Conservation (phyloP, 352 stramenopile genomes). For the Thalassiosira delicatula region DNA sequence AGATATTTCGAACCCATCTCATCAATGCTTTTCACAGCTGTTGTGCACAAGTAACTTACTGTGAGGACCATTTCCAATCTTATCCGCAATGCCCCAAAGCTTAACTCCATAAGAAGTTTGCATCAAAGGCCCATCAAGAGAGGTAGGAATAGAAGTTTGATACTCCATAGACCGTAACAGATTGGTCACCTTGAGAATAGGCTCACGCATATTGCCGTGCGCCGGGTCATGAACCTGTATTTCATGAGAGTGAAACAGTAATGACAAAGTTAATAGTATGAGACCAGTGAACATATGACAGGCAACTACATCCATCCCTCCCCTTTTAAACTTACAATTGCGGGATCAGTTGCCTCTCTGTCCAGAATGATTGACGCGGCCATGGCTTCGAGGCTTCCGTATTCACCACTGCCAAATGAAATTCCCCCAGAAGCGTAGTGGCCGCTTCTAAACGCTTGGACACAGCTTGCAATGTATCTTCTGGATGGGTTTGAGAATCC, state of each 20-base stretch:
- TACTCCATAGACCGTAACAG: constrained; percentile 70
- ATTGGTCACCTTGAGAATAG: constrained; percentile 61
- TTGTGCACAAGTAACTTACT: too few species aligned
- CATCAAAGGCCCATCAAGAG: constrained; percentile 31
- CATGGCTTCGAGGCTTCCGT: constrained; percentile 78
- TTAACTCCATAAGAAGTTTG: constrained; percentile 31
- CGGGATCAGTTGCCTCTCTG: constrained; percentile 63
- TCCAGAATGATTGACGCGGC: constrained; percentile 78
- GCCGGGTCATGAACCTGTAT: constrained; percentile 70
- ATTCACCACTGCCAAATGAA: constrained; percentile 53
- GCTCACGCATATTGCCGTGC: constrained; percentile 66
- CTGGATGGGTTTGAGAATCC: constrained; percentile 76
- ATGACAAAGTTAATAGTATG: too few species aligned
- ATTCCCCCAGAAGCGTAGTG: constrained; percentile 50
- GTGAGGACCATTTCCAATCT: constrained; percentile 59
- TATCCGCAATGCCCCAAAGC: constrained; percentile 3
- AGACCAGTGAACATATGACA: too few species aligned
- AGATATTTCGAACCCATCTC: too few species aligned
- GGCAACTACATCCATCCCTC: too few species aligned
- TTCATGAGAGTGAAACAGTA: constrained; percentile 59
- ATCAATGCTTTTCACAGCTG: too few species aligned
- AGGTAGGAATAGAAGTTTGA: constrained; percentile 44
- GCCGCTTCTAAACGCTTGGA: constrained; percentile 67
- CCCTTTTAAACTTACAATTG: too few species aligned
- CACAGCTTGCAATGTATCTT: constrained; percentile 71